Evolutionary conservation across 805 yeast genomes (phyloP).

Genomic region (Ogataea philodendri): DNA sequence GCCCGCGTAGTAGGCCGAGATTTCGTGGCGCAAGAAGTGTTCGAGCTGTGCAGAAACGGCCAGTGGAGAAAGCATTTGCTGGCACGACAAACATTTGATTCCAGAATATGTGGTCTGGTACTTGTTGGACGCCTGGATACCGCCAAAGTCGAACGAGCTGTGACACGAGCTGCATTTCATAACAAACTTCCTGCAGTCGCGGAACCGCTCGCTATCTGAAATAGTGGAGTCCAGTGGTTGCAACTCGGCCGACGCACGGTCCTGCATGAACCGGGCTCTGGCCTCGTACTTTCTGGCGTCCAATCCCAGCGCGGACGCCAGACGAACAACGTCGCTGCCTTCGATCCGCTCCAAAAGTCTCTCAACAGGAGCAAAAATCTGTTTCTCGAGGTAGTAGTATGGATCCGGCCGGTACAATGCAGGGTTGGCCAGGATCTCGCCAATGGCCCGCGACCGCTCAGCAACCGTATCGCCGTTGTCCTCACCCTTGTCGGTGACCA

Average conservation of each 20-base stretch:
- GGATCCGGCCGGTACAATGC: conserved; percentile 66
- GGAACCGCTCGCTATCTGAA: conserved; percentile 79
- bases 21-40: conserved; percentile 61
- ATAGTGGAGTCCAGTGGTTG: conserved; percentile 80
- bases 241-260: conserved; percentile 40
- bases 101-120: conserved; percentile 69
- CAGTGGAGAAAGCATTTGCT: conserved; percentile 46
- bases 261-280: conserved; percentile 41
- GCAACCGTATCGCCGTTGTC: conserved; percentile 48
- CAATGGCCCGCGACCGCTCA: conserved; percentile 79
- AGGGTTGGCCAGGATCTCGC: conserved; percentile 60
- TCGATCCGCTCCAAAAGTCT: conserved; percentile 82
- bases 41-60: conserved; percentile 74
- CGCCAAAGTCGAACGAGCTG: conserved; percentile 63
- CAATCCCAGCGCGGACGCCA: conserved; percentile 75
- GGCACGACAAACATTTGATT: conserved; percentile 64
- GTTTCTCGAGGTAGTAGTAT: conserved; percentile 78
- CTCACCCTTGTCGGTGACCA: conserved; percentile 54
- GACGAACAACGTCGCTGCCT: conserved; percentile 76
- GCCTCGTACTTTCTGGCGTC: conserved; percentile 63
- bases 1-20: conserved; percentile 79
- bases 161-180: conserved; percentile 63
- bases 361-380: conserved; percentile 86
- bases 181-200: conserved; percentile 53
- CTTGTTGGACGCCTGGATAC: conserved; percentile 61